Percentiles rank a stretch among this genome's conserved stretches.
These are phyloP conservation scores for Phlegmacium glaucopus DNA, from an alignment of 768 basidiomycete species.

Conservation along the genomic window DNA sequence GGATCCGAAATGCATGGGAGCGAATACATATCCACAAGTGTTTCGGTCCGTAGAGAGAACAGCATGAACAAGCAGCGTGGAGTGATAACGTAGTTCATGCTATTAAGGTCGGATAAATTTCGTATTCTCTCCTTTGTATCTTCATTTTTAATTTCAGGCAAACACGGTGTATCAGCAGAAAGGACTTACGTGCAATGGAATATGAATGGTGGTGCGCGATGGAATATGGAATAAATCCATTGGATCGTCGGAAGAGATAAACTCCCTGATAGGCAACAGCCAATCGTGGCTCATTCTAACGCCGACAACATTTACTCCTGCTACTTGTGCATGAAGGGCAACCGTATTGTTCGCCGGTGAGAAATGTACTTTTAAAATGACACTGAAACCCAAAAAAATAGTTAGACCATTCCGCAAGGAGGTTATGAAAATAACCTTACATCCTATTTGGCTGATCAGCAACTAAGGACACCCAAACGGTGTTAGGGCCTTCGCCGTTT, in stretches of 20 bases:
- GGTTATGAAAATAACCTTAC: slow-evolving; percentile 5
- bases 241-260: slow-evolving; percentile 13
- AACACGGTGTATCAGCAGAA: neutral
- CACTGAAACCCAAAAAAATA: slow-evolving; percentile 6
- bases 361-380: slow-evolving; percentile 15
- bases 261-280: slow-evolving; percentile 20
- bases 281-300: slow-evolving; percentile 19
- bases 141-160: neutral
- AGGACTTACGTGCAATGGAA: slow-evolving; percentile 20
- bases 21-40: slow-evolving; percentile 17
- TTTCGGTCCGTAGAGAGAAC: slow-evolving; percentile 16
- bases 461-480: slow-evolving; percentile 23
- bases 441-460: slow-evolving; percentile 11
- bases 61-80: slow-evolving; percentile 14
- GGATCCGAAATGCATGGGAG: slow-evolving; percentile 10
- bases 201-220: slow-evolving; percentile 10
- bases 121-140: slow-evolving; percentile 11
- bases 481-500: slow-evolving; percentile 14
- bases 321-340: slow-evolving; percentile 13
- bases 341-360: slow-evolving; percentile 7
- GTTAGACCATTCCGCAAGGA: neutral
- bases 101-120: slow-evolving; percentile 13
- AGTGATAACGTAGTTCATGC: slow-evolving; percentile 18
- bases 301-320: slow-evolving; percentile 10
- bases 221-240: slow-evolving; percentile 23